These are phyloP conservation scores for Colletotrichum theobromicola DNA, from an alignment of 2,329 filamentous ascomycete genomes.

Conservation along the genomic window DNA sequence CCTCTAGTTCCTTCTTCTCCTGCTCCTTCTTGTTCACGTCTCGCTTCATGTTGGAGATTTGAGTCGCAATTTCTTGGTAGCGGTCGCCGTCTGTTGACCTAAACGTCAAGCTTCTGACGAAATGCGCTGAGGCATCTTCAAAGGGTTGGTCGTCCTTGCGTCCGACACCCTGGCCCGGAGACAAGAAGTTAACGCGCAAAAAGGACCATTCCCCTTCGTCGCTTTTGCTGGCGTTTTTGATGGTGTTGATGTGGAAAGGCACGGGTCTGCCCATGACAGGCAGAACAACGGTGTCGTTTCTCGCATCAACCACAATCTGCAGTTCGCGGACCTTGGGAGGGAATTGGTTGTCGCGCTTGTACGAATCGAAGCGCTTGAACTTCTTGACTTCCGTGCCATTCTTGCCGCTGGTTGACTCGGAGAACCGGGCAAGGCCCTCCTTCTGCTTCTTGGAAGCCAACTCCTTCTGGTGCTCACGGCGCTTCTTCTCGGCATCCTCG, in stretches of 20 bases:
- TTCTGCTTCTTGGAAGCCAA: constrained; percentile 85
- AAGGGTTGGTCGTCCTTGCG: constrained; percentile 98
- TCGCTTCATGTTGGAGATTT: constrained; percentile 96
- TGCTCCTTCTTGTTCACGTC: constrained; percentile 91
- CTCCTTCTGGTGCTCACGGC: constrained; percentile 92
- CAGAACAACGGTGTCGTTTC: constrained; percentile 87
- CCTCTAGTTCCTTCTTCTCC: constrained; percentile 99
- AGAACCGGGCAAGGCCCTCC: constrained; percentile 84
- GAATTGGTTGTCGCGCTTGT: constrained; percentile 96
- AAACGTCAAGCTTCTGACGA: constrained; percentile 94
- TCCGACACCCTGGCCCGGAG: constrained; percentile 95
- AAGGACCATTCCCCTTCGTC: constrained; percentile 95
- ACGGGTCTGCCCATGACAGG: constrained; percentile 98
- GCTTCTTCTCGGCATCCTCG: constrained; percentile 86
- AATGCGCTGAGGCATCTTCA: constrained; percentile 94
- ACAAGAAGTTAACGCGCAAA: constrained; percentile 95
- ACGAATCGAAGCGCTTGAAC: constrained; percentile 99
- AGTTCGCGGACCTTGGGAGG: constrained; percentile 83
- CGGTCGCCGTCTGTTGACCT: constrained; percentile 87
- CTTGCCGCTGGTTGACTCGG: constrained; percentile 81
- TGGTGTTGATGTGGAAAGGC: constrained; percentile 95
- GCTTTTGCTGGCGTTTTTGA: constrained; percentile 98
- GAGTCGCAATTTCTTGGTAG: constrained; percentile 87
- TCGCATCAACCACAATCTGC: constrained; percentile 87
- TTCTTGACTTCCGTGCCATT: constrained; percentile 96